phyloP scores from a whole-genome alignment of 441 rosid genomes.

The Euphorbia schlechtendalii region DNA sequence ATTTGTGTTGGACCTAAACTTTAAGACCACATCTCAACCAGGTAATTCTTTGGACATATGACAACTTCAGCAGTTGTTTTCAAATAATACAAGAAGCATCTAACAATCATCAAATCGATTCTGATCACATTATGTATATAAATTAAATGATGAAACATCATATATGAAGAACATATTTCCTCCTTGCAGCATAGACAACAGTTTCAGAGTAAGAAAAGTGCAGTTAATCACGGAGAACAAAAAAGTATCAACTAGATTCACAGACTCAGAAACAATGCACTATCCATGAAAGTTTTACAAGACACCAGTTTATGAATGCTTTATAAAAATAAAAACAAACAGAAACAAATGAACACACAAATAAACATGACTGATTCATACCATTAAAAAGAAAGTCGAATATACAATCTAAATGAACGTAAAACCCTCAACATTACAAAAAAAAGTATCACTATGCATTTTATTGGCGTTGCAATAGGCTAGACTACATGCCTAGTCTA shows the following conservation, averaged over 20 bases:
- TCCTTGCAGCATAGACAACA: background rate
- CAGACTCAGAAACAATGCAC: background rate
- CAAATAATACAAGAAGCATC: background rate
- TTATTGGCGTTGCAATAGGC: background rate
- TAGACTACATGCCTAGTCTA: background rate
- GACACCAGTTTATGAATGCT: background rate
- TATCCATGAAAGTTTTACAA: background rate
- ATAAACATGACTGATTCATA: background rate
- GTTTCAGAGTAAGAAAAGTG: background rate
- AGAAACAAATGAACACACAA: background rate
- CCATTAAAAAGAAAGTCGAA: too few relatives aligned
- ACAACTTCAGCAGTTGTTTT: background rate
- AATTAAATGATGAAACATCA: background rate
- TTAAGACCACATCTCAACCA: conserved; percentile 8
- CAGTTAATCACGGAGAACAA: background rate
- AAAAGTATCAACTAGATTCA: background rate
- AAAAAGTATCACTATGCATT: background rate
- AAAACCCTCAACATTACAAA: background rate
- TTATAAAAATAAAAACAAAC: background rate
- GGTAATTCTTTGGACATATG: background rate
- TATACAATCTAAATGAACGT: too few relatives aligned
- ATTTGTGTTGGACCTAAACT: background rate
- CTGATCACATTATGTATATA: background rate
- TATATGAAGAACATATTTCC: background rate
- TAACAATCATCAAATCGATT: background rate